Percentiles rank a stretch among this genome's conserved stretches.
Conservation (phyloP, 257 asterid species). For the Paulownia fortunei region DNA sequence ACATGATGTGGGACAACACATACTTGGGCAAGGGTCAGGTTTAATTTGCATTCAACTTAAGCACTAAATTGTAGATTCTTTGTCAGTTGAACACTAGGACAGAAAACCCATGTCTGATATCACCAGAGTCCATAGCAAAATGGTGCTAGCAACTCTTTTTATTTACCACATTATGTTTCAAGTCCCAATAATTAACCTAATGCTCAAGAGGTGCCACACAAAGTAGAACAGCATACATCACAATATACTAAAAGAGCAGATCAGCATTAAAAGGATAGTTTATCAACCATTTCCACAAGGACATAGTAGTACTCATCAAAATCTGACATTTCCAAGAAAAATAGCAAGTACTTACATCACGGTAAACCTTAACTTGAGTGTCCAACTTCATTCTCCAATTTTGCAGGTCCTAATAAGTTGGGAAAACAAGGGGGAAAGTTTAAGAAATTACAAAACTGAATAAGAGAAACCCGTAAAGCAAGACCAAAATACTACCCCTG, state of each 20-base stretch:
- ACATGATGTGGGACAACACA: not conserved
- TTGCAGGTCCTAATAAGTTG: constrained; percentile 71
- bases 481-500: not conserved
- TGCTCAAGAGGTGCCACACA: not conserved
- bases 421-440: not conserved
- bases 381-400: constrained; percentile 88
- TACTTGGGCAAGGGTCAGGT: not conserved
- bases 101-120: not conserved
- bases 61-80: not conserved
- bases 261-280: not conserved
- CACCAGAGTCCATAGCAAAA: constrained; percentile 6
- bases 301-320: constrained; percentile 3
- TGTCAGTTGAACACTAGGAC: constrained; percentile 9
- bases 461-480: not conserved
- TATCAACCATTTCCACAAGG: not conserved
- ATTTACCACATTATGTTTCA: not conserved
- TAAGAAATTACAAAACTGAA: not conserved
- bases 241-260: constrained; percentile 5
- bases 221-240: not conserved
- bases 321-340: not conserved
- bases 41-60: not conserved
- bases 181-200: not conserved
- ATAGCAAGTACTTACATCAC: constrained; percentile 56
- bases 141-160: constrained; percentile 5
- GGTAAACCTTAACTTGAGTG: constrained; percentile 81